These are phyloP conservation scores for Coemansia sp. DNA, from an alignment of 192 early-diverging fungal genomes.

Conservation along the genomic window DNA sequence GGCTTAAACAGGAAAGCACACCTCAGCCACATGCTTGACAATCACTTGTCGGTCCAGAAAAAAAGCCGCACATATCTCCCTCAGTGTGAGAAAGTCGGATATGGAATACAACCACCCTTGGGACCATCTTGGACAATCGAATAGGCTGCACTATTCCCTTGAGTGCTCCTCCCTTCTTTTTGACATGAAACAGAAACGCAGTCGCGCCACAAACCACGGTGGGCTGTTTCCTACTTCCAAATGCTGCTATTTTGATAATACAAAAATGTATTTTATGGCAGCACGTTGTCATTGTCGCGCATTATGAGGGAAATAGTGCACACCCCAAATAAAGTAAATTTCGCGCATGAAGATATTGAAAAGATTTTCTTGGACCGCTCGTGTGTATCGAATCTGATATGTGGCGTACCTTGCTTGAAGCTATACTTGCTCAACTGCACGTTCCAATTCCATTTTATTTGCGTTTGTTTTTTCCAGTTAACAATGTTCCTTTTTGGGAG, in stretches of 20 bases:
- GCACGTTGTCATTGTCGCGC: constrained; percentile 4
- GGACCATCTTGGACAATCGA: too few relatives aligned
- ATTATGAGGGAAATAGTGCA: constrained; percentile 1
- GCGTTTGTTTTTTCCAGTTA: background rate
- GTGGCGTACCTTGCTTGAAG: background rate
- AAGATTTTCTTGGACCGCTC: background rate
- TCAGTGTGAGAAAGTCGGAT: too few relatives aligned
- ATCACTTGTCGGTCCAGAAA: too few relatives aligned
- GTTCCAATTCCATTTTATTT: background rate
- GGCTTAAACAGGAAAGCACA: too few relatives aligned
- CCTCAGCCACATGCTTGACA: too few relatives aligned
- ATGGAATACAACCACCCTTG: too few relatives aligned
- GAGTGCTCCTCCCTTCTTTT: too few relatives aligned
- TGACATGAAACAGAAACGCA: background rate
- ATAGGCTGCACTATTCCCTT: too few relatives aligned
- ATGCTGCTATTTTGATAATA: background rate
- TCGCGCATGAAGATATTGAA: background rate
- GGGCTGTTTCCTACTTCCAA: background rate
- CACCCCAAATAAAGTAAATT: background rate
- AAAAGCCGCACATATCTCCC: too few relatives aligned
- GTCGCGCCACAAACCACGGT: constrained; percentile 1
- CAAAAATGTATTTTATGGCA: background rate
- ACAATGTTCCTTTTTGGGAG: background rate
- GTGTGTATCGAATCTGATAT: background rate
- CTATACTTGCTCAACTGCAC: background rate